phyloP scores from a whole-genome alignment of 2,329 filamentous ascomycete species.

The Apiospora phragmitis region DNA sequence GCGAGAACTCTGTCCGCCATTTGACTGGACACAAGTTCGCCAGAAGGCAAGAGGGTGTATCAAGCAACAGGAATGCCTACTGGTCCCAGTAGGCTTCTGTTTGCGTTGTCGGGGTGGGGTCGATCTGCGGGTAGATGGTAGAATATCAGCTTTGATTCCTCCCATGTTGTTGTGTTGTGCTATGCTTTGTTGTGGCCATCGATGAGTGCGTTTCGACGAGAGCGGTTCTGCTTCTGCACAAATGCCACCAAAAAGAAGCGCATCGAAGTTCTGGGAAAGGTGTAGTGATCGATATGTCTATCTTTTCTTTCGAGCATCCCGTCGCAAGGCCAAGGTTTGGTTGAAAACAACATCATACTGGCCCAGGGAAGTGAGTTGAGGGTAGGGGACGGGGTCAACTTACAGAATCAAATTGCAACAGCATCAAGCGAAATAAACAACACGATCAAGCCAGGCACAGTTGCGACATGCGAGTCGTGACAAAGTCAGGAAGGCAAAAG shows the following conservation, averaged over 20 bases:
- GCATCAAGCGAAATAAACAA: conserved; percentile 4
- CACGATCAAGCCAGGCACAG: not conserved
- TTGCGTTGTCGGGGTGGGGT: conserved; percentile 10
- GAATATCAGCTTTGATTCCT: conserved; percentile 4
- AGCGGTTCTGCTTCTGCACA: not conserved
- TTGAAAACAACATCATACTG: not conserved
- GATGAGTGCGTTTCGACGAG: not conserved
- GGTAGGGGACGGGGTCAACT: not conserved
- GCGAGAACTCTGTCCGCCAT: conserved; percentile 51
- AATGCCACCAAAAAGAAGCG: not conserved
- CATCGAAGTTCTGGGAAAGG: not conserved
- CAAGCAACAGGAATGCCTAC: conserved; percentile 16
- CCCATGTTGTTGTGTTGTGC: not conserved
- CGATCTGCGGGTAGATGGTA: not conserved
- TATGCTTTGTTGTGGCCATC: not conserved
- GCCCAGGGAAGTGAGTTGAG: not conserved
- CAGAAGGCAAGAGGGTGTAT: conserved; percentile 12
- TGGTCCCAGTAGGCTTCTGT: conserved; percentile 15
- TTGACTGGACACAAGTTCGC: conserved; percentile 17
- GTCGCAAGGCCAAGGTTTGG: not conserved
- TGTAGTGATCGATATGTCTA: not conserved
- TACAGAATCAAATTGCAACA: not conserved
- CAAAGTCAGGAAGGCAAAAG: not conserved
- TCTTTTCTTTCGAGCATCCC: not conserved
- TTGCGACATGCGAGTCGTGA: not conserved